phyloP scores from a whole-genome alignment of 169 alveolate genomes.

The Plasmodium relictum region DNA sequence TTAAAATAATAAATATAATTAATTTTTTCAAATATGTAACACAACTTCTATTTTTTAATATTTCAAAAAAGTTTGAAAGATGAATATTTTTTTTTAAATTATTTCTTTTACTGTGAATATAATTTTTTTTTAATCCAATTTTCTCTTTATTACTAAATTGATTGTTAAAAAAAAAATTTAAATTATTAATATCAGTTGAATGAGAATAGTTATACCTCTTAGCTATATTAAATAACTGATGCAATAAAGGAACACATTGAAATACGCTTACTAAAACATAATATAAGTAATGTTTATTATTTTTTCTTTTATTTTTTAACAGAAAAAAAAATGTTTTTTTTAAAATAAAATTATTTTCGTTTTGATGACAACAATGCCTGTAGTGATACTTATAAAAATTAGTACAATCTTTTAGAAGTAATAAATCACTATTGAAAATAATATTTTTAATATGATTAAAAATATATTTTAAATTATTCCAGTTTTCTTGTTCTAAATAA shows the following conservation, averaged over 20 bases:
- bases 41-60: not conserved
- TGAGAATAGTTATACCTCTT: not conserved
- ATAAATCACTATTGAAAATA: slow-evolving; percentile 33
- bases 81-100: not conserved
- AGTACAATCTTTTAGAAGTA: slow-evolving; percentile 8
- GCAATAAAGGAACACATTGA: not conserved
- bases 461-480: too few species aligned
- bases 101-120: not conserved
- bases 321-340: slow-evolving; percentile 20
- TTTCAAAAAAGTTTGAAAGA: not conserved
- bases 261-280: slow-evolving; percentile 47
- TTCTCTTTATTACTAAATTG: not conserved
- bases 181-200: not conserved
- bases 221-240: too few species aligned
- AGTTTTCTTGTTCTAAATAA: too few species aligned
- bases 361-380: slow-evolving; percentile 17
- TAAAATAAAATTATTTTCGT: slow-evolving; percentile 12
- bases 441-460: slow-evolving; percentile 3
- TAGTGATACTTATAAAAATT: slow-evolving; percentile 33
- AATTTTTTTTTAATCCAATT: not conserved
- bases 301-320: slow-evolving; percentile 11
- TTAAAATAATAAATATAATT: not conserved
- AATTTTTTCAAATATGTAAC: slow-evolving; percentile 18
- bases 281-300: slow-evolving; percentile 17
- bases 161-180: not conserved